Base-by-base conservation (phyloP, 2,329 filamentous ascomycete genomes). In the Sporothrix globosa region DNA sequence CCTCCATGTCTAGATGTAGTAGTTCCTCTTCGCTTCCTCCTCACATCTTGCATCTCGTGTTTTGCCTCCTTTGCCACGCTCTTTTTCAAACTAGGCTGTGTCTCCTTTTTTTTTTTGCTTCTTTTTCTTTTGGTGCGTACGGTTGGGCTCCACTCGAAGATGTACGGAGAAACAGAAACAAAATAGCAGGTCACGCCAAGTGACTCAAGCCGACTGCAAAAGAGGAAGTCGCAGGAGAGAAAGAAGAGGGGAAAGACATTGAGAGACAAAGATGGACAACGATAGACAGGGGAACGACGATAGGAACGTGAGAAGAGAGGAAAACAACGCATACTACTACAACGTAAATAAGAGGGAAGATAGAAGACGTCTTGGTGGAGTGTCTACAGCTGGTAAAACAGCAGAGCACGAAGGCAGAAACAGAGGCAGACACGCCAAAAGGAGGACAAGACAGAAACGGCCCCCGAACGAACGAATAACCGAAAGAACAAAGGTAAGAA, bases 1-100 rank as follows among this genome's bases (percentile, higher is more conserved):
- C n/a, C 2, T 24, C 58, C 13, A 34, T 17, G 39, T 50, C 44
- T 50, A 50, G 61, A 65, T 48, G 13, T 53, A 24, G 19, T 66
- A 4, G 6, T 21, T 0, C 19, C 46, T 50, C 24, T 5, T 50
- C 61, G 13, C 10, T 21, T 50, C 17, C 24, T 48, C 27, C 21
- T 39, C 58, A 3, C 21, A 21, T 50, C 44, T 21, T 52, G 24
- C 63, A 53, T 66, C 46, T 52, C 63, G 46, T 66, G 46, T 52
- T 24, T 63, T 46, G 6, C 14, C 46, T 66, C 63, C 63, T 46
- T 66, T 66, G 63, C 63, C 63, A 66, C 63, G 46, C 46, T 41
- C 46, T 30, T 34, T 24, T 21, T 17, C 60, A 27, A n/a, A 30
- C 41, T 48, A 7, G 24, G 44, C 21, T 24, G 13, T 27, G 21